A percentile compares a stretch with the other conserved stretches of the same genome.
phyloP scores from a whole-genome alignment of 2,329 filamentous ascomycete genomes.

The Cladophialophora bantiana region DNA sequence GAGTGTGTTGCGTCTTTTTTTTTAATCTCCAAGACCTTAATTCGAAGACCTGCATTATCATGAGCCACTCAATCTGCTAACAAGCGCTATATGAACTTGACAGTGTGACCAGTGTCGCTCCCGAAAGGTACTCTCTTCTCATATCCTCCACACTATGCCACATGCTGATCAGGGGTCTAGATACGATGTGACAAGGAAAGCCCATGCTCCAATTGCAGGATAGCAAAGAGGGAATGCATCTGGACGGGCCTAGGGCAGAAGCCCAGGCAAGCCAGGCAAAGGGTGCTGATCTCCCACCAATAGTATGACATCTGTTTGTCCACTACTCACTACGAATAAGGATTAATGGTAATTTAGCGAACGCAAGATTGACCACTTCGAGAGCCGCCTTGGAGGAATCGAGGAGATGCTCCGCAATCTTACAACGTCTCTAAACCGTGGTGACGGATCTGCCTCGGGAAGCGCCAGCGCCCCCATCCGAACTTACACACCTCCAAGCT shows the following conservation, averaged over 20 bases:
- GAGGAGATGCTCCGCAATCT: slow-evolving; percentile 1
- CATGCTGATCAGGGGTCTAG: neutral
- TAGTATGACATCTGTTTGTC: neutral
- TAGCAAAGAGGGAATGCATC: neutral
- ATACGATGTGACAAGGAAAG: slow-evolving; percentile 8
- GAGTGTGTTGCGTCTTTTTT: neutral
- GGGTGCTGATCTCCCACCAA: slow-evolving; percentile 6
- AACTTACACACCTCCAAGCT: neutral
- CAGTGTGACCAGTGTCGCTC: slow-evolving; percentile 7
- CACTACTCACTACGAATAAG: neutral
- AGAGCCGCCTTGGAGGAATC: neutral
- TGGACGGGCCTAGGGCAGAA: neutral
- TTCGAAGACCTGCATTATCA: neutral
- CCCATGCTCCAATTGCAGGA: slow-evolving; percentile 4
- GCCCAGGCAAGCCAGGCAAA: neutral
- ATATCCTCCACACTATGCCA: neutral
- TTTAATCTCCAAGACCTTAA: neutral
- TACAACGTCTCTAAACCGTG: neutral
- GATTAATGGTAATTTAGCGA: neutral
- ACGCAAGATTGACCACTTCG: slow-evolving; percentile 2
- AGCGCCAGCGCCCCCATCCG: neutral
- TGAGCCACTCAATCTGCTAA: neutral
- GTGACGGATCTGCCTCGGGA: neutral
- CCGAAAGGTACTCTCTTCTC: neutral
- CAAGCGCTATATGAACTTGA: neutral